phyloP scores from a whole-genome alignment of 345 rosid genomes.

The Geranium brycei region DNA sequence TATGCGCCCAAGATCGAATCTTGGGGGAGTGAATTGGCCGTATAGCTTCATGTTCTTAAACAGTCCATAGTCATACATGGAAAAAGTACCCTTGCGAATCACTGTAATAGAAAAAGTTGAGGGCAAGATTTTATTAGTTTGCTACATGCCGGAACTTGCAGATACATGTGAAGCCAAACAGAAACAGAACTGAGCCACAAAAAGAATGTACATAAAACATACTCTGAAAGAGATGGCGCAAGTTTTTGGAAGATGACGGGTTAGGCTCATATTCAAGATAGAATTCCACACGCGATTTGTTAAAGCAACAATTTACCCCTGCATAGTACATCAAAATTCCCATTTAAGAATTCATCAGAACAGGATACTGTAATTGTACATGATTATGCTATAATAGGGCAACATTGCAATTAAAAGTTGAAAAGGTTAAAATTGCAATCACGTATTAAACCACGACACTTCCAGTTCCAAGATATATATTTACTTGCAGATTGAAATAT shows the following conservation, averaged over 20 bases:
- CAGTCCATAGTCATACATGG: conserved; percentile 66
- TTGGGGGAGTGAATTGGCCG: conserved; percentile 50
- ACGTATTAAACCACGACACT: background rate
- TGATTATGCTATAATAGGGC: background rate
- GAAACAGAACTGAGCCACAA: too few relatives aligned
- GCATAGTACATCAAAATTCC: conserved; percentile 13
- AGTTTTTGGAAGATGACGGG: conserved; percentile 73
- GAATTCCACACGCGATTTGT: conserved; percentile 45
- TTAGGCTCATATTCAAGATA: conserved; percentile 81
- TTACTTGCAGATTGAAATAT: background rate
- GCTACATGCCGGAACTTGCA: background rate
- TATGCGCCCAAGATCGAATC: conserved; percentile 45
- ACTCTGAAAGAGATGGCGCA: conserved; percentile 92
- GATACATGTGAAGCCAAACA: background rate
- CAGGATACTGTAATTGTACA: background rate
- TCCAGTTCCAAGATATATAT: background rate
- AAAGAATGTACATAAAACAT: conserved; percentile 14
- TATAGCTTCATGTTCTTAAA: conserved; percentile 45
- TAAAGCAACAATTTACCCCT: conserved; percentile 85
- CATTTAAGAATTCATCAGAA: background rate
- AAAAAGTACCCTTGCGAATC: conserved; percentile 82
- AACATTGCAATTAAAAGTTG: background rate
- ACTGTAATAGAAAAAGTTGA: conserved; percentile 23
- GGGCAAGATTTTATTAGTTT: background rate
- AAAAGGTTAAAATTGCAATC: background rate